Evolutionary conservation across 2,329 filamentous ascomycete genomes (phyloP), one percentile per base, ranked within the genome.

Genomic region (Lachnum nothofagi): DNA sequence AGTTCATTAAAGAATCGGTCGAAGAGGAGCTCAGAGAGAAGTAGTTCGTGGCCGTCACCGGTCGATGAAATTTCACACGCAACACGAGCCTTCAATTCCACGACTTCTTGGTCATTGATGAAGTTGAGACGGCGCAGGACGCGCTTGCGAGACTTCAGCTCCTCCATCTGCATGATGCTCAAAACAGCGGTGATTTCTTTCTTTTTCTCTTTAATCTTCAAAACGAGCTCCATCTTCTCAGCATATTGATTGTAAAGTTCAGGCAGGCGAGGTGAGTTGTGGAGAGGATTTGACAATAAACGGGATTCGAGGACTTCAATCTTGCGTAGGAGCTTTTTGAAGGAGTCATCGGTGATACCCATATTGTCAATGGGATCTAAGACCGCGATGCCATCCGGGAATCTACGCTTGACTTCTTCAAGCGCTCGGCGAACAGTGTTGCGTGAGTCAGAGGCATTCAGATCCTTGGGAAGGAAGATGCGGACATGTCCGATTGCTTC

Each of bases 1-100:
- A 97, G 74, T 64, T 96, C 91, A 66, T 97, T 98, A 78, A 98
- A 98, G 77, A 96, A 97, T 33, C 91, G 82, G 68, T 97, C 94
- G 70, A 98, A 97, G 0, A 98, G 78, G 23, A 98, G 76, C 68
- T 98, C 93, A 10, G 88, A 90, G 4, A 98, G 78, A 56, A 98
- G 83, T 35, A 98, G 76, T 67, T 98, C 94, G 63, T 98, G 93
- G 29, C 91, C 93, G 59, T 85, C 81, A 2, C 65, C 65, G 3
- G 80, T 85, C 0, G 91, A 95, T 54, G 89, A 95, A 57, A 98
- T 97, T 71, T 98, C 91, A 69, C 93, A 98, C 2, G 93, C 93
- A 3, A 97, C 94, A 48, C 94, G 88, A 9, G 91, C 93, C 72
- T 98, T 98, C 63, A 97, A 80, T 72, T 97, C 87, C 7, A 98